phyloP scores from a whole-genome alignment of 108 stramenopile genomes.

The Craspedostauros australis region DNA sequence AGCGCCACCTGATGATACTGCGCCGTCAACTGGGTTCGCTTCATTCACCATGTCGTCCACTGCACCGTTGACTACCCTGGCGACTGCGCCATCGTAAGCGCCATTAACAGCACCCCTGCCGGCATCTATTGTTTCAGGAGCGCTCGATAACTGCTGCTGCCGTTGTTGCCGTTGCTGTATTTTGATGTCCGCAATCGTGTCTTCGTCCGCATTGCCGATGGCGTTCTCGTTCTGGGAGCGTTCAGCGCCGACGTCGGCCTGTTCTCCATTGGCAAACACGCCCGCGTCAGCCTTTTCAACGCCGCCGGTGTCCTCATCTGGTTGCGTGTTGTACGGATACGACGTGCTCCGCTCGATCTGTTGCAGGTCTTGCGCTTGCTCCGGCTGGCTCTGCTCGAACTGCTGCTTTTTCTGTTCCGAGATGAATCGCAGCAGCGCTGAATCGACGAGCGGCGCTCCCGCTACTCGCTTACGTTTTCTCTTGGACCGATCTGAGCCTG shows the following conservation, averaged over 20 bases:
- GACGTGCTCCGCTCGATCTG: slow-evolving; percentile 1
- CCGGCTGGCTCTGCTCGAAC: not conserved
- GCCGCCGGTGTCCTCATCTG: not conserved
- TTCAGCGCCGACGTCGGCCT: too few relatives aligned
- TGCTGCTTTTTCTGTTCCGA: slow-evolving; percentile 40
- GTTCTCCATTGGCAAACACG: too few relatives aligned
- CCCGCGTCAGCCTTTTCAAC: slow-evolving; percentile 2
- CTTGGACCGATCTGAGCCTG: too few relatives aligned
- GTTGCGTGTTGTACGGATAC: not conserved
- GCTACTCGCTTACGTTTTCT: not conserved
- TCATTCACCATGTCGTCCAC: not conserved
- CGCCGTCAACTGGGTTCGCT: not conserved
- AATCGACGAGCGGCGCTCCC: slow-evolving; percentile 65
- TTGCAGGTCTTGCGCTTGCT: not conserved
- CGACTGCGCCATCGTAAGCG: too few relatives aligned
- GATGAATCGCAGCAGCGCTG: slow-evolving; percentile 57
- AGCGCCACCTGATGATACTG: not conserved
- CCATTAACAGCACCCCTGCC: too few relatives aligned
- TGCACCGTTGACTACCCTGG: too few relatives aligned
- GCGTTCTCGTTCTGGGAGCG: too few relatives aligned
- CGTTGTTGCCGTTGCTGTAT: not conserved
- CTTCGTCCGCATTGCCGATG: too few relatives aligned
- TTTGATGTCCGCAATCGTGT: too few relatives aligned
- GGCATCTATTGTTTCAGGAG: too few relatives aligned
- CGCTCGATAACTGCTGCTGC: slow-evolving; percentile 1